Evolutionary conservation across 2,329 filamentous ascomycete species (phyloP).

Genomic region (Colletotrichum cereale): DNA sequence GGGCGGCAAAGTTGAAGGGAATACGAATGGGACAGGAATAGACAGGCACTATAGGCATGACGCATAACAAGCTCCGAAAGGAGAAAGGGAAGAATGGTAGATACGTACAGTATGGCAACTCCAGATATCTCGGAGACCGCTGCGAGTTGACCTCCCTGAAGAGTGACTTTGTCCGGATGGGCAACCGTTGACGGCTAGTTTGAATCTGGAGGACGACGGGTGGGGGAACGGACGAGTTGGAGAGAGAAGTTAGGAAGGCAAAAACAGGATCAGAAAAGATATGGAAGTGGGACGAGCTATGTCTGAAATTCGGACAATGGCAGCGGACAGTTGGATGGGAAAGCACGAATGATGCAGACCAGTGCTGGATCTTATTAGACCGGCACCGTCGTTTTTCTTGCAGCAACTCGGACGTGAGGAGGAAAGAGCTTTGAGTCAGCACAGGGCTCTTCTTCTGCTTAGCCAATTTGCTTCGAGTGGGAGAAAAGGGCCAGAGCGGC

Average conservation of each 20-base stretch:
- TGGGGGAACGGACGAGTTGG: background rate
- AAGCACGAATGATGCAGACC: slow-evolving; percentile 19
- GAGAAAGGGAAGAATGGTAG: background rate
- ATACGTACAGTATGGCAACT: slow-evolving; percentile 19
- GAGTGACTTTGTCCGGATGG: slow-evolving; percentile 13
- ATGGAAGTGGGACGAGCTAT: background rate
- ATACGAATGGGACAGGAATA: slow-evolving; percentile 19
- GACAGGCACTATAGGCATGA: background rate
- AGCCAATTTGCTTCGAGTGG: slow-evolving; percentile 12
- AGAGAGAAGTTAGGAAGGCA: background rate
- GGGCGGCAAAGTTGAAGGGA: slow-evolving; percentile 7
- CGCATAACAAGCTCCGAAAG: background rate
- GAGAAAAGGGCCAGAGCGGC: background rate
- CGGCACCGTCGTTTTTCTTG: slow-evolving; percentile 1
- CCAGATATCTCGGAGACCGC: slow-evolving; percentile 6
- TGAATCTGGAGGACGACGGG: background rate
- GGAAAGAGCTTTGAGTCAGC: slow-evolving; percentile 8
- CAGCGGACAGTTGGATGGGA: slow-evolving; percentile 3
- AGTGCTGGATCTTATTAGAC: slow-evolving; percentile 1
- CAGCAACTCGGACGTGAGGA: slow-evolving; percentile 25
- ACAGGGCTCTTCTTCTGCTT: slow-evolving; percentile 13
- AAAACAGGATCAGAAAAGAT: background rate
- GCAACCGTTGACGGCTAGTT: background rate
- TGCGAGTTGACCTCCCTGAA: background rate
- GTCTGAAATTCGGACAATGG: slow-evolving; percentile 6